A percentile compares a stretch with the other conserved stretches of the same genome.
Conservation (phyloP, 306 rosid genomes). For the Vicia villosa region DNA sequence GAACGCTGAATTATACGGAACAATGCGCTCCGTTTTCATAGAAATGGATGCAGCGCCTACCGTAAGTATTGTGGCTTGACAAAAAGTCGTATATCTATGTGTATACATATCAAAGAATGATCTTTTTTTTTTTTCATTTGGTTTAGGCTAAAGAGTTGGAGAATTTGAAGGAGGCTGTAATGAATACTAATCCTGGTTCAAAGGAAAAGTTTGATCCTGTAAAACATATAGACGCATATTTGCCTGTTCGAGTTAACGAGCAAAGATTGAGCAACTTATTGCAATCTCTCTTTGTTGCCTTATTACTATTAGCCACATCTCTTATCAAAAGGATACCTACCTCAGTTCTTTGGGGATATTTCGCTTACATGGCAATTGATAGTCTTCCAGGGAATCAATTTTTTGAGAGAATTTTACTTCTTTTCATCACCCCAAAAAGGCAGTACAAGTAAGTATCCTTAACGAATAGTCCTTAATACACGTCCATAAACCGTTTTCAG, state of each 20-base stretch:
- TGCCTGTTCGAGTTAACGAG: slow-evolving; percentile 87
- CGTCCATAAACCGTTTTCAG: neutral
- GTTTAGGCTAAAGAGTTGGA: slow-evolving; percentile 9
- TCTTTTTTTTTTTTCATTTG: neutral
- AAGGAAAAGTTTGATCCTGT: slow-evolving; percentile 64
- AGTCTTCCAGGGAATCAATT: slow-evolving; percentile 93
- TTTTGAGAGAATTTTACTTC: slow-evolving; percentile 83
- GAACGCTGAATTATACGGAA: slow-evolving; percentile 16
- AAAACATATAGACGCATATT: slow-evolving; percentile 63
- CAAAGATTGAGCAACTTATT: slow-evolving; percentile 83
- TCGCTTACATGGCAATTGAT: slow-evolving; percentile 94
- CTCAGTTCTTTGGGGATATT: slow-evolving; percentile 94
- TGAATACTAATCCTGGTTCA: slow-evolving; percentile 46
- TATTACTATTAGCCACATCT: slow-evolving; percentile 60
- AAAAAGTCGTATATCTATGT: neutral
- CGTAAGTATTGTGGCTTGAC: slow-evolving; percentile 6
- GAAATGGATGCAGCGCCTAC: slow-evolving; percentile 23
- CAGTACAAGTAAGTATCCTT: slow-evolving; percentile 64
- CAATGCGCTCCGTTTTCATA: slow-evolving; percentile 7
- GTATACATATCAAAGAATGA: neutral
- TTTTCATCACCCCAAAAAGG: slow-evolving; percentile 69
- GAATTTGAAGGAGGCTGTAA: slow-evolving; percentile 57
- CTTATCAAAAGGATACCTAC: slow-evolving; percentile 76
- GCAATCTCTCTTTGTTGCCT: slow-evolving; percentile 71
- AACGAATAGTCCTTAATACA: neutral